Evolutionary conservation across 2,329 filamentous ascomycete species (phyloP), one percentile per base, ranked within the genome.

Genomic region (Trichoderma cornu-damae): DNA sequence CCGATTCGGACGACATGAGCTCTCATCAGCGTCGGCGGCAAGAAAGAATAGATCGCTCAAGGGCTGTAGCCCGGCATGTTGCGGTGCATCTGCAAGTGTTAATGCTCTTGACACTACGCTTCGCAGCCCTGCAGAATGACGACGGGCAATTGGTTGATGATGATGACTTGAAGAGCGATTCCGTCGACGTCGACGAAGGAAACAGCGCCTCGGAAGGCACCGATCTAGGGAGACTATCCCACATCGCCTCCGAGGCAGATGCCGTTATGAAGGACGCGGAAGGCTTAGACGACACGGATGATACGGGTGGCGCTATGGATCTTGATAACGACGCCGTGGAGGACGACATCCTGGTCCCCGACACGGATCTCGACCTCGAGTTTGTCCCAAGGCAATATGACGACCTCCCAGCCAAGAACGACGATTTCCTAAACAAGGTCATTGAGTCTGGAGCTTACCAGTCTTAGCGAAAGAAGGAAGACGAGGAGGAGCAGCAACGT

Each of bases 31-130:
- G 20, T 3, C 32, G 7, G 43, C 11, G n/a, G 20, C 18, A 49
- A 34, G 37, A 20, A 3, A 32, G 12, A 5, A 30, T 20, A 24
- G 42, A 54, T 3, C 40, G 20, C 11, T 58, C 55, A 3, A 58
- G 54, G 28, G 14, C 28, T 8, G 24, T 54, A 24, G 26, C 32
- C n/a, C 42, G 40, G 14, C 58, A 60, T 6, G 48, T 60, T 44
- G 58, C 58, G 11, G n/a, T n/a, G 12, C 58, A 60, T 44, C 28
- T 60, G n/a, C 58, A 58, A 18, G 35, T 44, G 9, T 18, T 60
- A 6, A 58, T 58, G 54, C 28, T 49, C 14, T 22, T 60, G 43
- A 60, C 58, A 16, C 12, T 60, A 20, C 58, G 58, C 11, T 54
- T 60, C 12, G 32, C 48, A 48, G 20, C n/a, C 6, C 22, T 60